Conservation (phyloP, 169 alveolate species). For the Plasmodium fragile region DNA sequence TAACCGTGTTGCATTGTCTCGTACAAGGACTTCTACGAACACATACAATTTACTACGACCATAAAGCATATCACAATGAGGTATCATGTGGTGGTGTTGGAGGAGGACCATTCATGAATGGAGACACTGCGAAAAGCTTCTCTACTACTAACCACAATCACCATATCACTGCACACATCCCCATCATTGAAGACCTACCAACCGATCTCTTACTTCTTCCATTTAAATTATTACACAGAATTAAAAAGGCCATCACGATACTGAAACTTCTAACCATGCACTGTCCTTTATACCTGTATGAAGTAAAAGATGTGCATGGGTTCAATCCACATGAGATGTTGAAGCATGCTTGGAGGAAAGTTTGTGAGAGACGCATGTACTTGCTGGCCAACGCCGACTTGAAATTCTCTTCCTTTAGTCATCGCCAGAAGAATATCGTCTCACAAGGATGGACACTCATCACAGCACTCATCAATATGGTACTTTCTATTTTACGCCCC, state of each 20-base stretch:
- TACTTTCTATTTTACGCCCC: conserved; percentile 20
- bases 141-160: background rate
- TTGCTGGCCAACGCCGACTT: conserved; percentile 20
- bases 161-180: conserved; percentile 3
- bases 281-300: conserved; percentile 53
- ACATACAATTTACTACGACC: conserved; percentile 31
- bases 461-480: conserved; percentile 12
- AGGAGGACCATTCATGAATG: conserved; percentile 1
- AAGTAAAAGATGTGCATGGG: conserved; percentile 24
- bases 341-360: conserved; percentile 31
- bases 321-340: conserved; percentile 45
- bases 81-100: background rate
- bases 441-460: conserved; percentile 66
- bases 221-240: conserved; percentile 56
- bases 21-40: conserved; percentile 42
- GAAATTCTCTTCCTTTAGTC: conserved; percentile 28
- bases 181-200: conserved; percentile 26
- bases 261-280: conserved; percentile 4
- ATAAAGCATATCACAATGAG: background rate
- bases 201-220: conserved; percentile 40
- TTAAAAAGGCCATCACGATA: conserved; percentile 49
- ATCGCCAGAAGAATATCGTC: conserved; percentile 31
- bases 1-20: conserved; percentile 45
- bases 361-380: conserved; percentile 27
- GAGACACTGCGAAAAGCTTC: no score